Evolutionary conservation across 768 basidiomycete genomes (phyloP).

Genomic region (Termitomyces sp.): DNA sequence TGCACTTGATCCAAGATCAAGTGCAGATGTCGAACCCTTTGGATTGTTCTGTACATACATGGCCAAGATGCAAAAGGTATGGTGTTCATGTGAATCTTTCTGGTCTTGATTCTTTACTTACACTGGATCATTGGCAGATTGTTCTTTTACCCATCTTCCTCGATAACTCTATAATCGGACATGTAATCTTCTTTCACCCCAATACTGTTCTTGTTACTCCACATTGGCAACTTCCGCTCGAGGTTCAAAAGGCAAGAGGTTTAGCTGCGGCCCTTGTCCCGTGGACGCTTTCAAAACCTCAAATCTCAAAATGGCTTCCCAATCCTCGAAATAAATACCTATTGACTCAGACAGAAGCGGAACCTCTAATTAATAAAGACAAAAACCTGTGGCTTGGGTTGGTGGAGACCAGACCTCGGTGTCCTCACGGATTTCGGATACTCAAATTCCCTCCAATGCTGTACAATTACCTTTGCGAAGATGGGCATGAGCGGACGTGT

Average conservation of each 20-base stretch:
- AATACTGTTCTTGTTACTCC: conserved; percentile 28
- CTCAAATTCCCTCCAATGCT: conserved; percentile 45
- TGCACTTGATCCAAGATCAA: conserved; percentile 36
- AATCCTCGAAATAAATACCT: conserved; percentile 11
- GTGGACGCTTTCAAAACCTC: conserved; percentile 30
- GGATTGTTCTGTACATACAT: conserved; percentile 43
- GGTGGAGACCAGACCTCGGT: conserved; percentile 22
- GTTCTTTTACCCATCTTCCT: conserved; percentile 43
- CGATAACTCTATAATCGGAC: conserved; percentile 43
- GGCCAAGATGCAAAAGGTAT: conserved; percentile 43
- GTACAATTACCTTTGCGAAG: conserved; percentile 38
- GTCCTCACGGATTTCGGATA: conserved; percentile 38
- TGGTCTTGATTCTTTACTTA: neutral
- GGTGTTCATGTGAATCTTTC: neutral
- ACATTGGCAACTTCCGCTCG: conserved; percentile 37
- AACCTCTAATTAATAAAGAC: conserved; percentile 10
- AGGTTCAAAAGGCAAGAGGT: conserved; percentile 23
- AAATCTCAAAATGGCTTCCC: conserved; percentile 23
- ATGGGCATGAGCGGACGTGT: conserved; percentile 31
- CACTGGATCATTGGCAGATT: conserved; percentile 36
- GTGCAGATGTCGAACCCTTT: conserved; percentile 36
- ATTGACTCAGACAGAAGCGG: conserved; percentile 10
- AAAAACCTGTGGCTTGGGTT: conserved; percentile 16
- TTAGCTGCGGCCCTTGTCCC: conserved; percentile 45
- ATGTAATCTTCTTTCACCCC: conserved; percentile 51